These are phyloP conservation scores for Cutaneotrichosporon sp. DNA, from an alignment of 1,284 basidiomycete species.

Conservation along the genomic window DNA sequence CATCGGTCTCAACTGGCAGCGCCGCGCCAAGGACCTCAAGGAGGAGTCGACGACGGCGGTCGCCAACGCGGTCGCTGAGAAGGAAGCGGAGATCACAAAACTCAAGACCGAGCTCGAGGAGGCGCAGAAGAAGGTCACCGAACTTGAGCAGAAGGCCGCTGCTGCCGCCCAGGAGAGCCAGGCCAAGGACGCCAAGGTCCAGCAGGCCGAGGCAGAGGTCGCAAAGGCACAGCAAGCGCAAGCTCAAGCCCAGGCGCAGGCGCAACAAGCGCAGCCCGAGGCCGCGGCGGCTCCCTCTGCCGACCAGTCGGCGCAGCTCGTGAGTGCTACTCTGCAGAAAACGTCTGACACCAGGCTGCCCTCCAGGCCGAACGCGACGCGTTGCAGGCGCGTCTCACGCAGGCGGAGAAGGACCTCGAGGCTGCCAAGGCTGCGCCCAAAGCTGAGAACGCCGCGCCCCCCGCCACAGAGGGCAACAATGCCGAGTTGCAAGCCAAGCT, in stretches of 20 bases:
- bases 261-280: no score
- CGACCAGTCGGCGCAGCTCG: no score
- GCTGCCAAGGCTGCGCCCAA: constrained; percentile 23
- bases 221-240: constrained; percentile 16
- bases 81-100: constrained; percentile 22
- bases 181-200: constrained; percentile 31
- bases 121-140: constrained; percentile 25
- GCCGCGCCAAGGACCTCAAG: constrained; percentile 23
- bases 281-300: no score
- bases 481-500: constrained; percentile 21
- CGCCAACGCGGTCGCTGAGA: constrained; percentile 17
- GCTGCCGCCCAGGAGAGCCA: constrained; percentile 20
- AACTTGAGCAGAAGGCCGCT: constrained; percentile 29
- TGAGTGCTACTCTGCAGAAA: no score
- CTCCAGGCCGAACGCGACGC: constrained; percentile 31
- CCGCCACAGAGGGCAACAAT: neutral
- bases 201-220: constrained; percentile 33
- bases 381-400: constrained; percentile 29
- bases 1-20: constrained; percentile 39
- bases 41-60: neutral
- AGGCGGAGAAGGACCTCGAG: constrained; percentile 37
- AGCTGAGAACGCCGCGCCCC: neutral
- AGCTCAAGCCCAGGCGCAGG: no score
- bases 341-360: constrained; percentile 6
- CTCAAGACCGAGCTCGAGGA: constrained; percentile 26